Evolutionary conservation across 2,329 filamentous ascomycete species (phyloP).

Genomic region (Sporothrix pallida): DNA sequence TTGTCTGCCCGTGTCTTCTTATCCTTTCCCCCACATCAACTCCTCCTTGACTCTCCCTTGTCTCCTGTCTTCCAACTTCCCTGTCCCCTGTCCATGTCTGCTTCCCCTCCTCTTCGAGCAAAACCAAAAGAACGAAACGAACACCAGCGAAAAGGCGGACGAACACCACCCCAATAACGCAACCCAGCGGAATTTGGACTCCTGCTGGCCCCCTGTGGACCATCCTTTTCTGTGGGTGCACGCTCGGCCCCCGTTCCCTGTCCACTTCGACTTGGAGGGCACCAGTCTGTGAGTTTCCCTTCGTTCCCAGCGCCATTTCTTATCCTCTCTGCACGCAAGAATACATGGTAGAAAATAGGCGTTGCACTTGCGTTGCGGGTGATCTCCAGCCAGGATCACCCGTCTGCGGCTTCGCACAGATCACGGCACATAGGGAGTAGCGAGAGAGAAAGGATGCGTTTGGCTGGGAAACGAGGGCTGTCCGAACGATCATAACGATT

Average conservation of each 20-base stretch:
- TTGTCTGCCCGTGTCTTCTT: neutral
- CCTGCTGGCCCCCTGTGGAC: neutral
- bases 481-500: neutral
- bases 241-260: slow-evolving; percentile 25
- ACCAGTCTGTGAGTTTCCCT: neutral
- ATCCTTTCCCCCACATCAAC: slow-evolving; percentile 6
- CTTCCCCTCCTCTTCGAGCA: neutral
- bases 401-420: slow-evolving; percentile 26
- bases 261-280: neutral
- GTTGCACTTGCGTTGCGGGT: slow-evolving; percentile 21
- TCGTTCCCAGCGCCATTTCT: neutral
- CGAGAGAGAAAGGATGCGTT: neutral
- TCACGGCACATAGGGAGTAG: neutral
- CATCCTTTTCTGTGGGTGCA: neutral
- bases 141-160: neutral
- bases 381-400: slow-evolving; percentile 28
- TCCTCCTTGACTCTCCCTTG: slow-evolving; percentile 9
- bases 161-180: slow-evolving; percentile 2
- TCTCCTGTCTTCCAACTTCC: slow-evolving; percentile 9
- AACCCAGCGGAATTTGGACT: neutral
- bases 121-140: neutral
- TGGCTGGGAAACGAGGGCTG: neutral
- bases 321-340: no score
- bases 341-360: neutral
- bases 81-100: slow-evolving; percentile 15